Evolutionary conservation across 805 yeast genomes (phyloP), one percentile per base, ranked within the genome.

Genomic region (Candida cerambycidarum): DNA sequence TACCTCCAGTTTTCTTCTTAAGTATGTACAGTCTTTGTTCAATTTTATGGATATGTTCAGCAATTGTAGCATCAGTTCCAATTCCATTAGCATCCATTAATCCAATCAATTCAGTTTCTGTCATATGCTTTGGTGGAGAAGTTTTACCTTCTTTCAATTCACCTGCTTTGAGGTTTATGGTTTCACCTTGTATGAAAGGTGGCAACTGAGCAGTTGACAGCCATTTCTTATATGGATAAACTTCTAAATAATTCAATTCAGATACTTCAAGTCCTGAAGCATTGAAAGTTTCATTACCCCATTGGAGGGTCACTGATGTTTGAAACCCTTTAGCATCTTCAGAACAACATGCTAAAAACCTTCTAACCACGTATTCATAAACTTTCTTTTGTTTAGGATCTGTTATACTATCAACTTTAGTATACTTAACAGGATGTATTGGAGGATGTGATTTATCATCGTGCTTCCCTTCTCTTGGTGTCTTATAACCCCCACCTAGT

Each of bases 381-480:
- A 93, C 92, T 47, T 76, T 81, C 53, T 75, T 76, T 48, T 85
- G 85, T 40, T 76, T 77, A 15, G 42, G 52, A 18, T 49, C 56
- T 38, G 54, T 59, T 10, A 67, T 48, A 28, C 52, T 39, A 27
- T 55, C 56, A 15, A 61, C 43, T 36, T 62, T 69, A 23, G 56
- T 72, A 50, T 68, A 77, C 44, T 65, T 67, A 9, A 88, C 80
- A 0, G 99, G 99, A 62, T 93, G 97, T 44, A 93, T 93, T 0
- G 99, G 97, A 4, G 99, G 98, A 75, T 93, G 99, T 17, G 99
- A 98, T 57, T 89, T 82, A 65, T 93, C 99, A 57, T 89, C 86
- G 57, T 87, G 83, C 10, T 69, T 74, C 4, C 99, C 99, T 30
- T 73, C 72, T 39, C 98, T 67, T 0, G 99, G 99, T 3, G 56